These are phyloP conservation scores for Angomonas deanei DNA, from an alignment of 208 protist genomes.

Conservation along the genomic window DNA sequence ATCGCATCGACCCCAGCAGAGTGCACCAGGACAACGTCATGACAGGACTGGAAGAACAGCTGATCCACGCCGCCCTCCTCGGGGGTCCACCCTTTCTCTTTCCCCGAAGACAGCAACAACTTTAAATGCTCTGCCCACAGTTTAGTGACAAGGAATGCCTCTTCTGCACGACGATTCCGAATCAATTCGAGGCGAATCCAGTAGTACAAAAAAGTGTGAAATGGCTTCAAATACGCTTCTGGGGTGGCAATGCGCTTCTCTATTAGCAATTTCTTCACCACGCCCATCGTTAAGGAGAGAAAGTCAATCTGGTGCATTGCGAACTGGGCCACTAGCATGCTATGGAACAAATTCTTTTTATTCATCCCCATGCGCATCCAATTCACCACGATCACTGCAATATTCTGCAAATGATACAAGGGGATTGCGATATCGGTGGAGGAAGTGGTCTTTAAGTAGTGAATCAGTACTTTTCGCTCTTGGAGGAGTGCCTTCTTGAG, in stretches of 20 bases:
- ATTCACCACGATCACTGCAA: slow-evolving; percentile 63
- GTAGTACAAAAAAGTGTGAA: slow-evolving; percentile 68
- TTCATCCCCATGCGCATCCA: slow-evolving; percentile 71
- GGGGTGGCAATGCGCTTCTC: slow-evolving; percentile 11
- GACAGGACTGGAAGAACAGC: slow-evolving; percentile 51
- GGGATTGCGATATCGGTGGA: slow-evolving; percentile 2
- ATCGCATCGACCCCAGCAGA: slow-evolving; percentile 13
- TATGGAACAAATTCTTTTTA: slow-evolving; percentile 34
- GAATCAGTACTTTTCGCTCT: slow-evolving; percentile 30
- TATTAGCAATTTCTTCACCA: slow-evolving; percentile 39
- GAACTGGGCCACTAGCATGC: slow-evolving; percentile 62
- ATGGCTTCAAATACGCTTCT: slow-evolving; percentile 42
- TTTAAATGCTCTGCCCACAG: slow-evolving; percentile 82
- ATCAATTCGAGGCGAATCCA: slow-evolving; percentile 73
- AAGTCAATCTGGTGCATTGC: slow-evolving; percentile 81
- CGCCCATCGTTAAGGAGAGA: slow-evolving; percentile 65
- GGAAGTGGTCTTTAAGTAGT: slow-evolving; percentile 29
- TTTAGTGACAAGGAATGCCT: slow-evolving; percentile 34
- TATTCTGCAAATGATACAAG: slow-evolving; percentile 41
- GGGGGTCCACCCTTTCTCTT: slow-evolving; percentile 37
- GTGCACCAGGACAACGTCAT: slow-evolving; percentile 31
- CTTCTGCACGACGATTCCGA: slow-evolving; percentile 36
- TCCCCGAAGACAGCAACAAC: slow-evolving; percentile 56
- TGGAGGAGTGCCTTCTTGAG: slow-evolving; percentile 24
- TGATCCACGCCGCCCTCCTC: slow-evolving; percentile 72